Evolutionary conservation across 2,329 filamentous ascomycete species (phyloP), one percentile per base, ranked within the genome.

Genomic region (Colletotrichum sidae): DNA sequence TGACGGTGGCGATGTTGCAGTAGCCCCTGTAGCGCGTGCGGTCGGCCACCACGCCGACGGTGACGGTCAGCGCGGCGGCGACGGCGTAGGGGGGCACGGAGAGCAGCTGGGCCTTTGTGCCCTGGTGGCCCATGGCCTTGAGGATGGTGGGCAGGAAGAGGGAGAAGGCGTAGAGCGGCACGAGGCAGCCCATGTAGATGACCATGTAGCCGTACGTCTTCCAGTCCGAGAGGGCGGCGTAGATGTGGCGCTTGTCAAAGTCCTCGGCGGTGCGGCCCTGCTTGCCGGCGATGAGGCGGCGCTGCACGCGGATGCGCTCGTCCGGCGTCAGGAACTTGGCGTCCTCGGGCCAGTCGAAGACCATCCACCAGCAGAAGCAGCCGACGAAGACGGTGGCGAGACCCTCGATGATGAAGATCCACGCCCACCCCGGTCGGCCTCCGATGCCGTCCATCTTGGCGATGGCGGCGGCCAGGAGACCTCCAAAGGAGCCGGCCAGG

Each of bases 271-370:
- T 15, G 86, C 85, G 90, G 1, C 87, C 83, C 75, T 94, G 92
- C 69, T 90, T 81, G 73, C 94, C 92, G 8, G 81, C 78, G 61
- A 86, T 86, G 33, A 95, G 81, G 3, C 92, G 86, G 9, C 88
- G 84, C 15, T 92, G 78, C 0, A 95, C 90, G 13, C 92, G 86
- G 5, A 82, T 80, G 10, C 90, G 88, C 70, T 96, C 92, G 2
- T 84, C 83, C 0, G 84, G 81, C 0, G 86, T 85, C 5, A 96
- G 83, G 74, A 94, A 95, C 0, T 73, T 84, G 6, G 92, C 91
- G 51, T 89, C 84, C 69, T 92, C 90, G 0, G 92, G 92, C 74
- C 92, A 95, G 72, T 96, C 92, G 70, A 92, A 87, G 3, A 94
- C 90, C 78, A 91, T 83, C 86, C 88, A 93, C 79, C 90, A 93